Percentiles rank a stretch among this genome's conserved stretches.
Evolutionary conservation across 169 alveolate genomes (phyloP).

Genomic region (Plasmodium ovale): DNA sequence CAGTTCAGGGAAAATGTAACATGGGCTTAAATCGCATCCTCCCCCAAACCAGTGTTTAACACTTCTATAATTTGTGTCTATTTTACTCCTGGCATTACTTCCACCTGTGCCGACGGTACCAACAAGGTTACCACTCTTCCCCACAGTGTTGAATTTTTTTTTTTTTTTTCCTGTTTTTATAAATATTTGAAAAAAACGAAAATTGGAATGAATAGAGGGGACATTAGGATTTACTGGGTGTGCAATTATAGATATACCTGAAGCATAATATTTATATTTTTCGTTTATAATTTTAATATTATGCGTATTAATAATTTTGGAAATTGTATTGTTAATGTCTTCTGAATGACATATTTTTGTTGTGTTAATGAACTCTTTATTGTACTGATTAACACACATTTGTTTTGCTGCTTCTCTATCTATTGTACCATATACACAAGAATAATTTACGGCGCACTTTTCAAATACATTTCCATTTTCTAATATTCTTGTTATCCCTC

Average conservation of each 20-base stretch:
- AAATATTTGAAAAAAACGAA: slow-evolving; percentile 85
- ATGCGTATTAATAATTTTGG: slow-evolving; percentile 57
- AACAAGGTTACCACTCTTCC: background rate
- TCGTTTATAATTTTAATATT: slow-evolving; percentile 63
- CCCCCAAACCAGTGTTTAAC: slow-evolving; percentile 94
- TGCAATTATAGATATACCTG: slow-evolving; percentile 89
- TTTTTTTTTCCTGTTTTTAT: slow-evolving; percentile 73
- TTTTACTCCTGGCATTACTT: slow-evolving; percentile 19
- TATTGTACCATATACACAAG: slow-evolving; percentile 84
- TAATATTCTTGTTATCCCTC: slow-evolving; percentile 86
- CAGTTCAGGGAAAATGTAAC: slow-evolving; percentile 88
- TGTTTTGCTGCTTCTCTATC: slow-evolving; percentile 79
- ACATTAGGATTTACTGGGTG: slow-evolving; percentile 90
- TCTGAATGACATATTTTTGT: slow-evolving; percentile 48
- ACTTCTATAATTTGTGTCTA: slow-evolving; percentile 51
- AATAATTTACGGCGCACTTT: slow-evolving; percentile 88
- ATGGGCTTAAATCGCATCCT: slow-evolving; percentile 92
- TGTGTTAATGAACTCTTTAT: slow-evolving; percentile 43
- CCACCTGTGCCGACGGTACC: background rate
- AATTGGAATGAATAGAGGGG: slow-evolving; percentile 91
- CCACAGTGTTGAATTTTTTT: slow-evolving; percentile 2
- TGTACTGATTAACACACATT: slow-evolving; percentile 83
- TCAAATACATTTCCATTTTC: slow-evolving; percentile 88
- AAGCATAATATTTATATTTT: slow-evolving; percentile 84
- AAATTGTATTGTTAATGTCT: slow-evolving; percentile 25